Conservation (phyloP, 2,329 filamentous ascomycete genomes). For the Verticillium isaacii region DNA sequence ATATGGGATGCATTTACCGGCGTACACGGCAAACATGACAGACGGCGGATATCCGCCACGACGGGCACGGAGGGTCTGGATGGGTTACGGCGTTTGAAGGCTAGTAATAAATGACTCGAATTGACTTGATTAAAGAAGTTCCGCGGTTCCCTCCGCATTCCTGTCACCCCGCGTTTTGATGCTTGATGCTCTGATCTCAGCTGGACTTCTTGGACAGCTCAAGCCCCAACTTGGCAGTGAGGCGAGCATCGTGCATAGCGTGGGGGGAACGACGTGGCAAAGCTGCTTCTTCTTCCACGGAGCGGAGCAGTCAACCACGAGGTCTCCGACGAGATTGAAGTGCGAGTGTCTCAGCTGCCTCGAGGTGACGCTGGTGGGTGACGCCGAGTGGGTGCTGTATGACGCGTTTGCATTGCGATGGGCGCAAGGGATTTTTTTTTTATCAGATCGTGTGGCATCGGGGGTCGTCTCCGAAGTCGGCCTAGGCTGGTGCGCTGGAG, state of each 20-base stretch:
- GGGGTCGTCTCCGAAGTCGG: not conserved
- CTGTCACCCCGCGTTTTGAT: no score
- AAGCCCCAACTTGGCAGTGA: not conserved
- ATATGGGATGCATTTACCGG: not conserved
- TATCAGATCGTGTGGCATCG: not conserved
- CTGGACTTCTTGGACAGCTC: not conserved
- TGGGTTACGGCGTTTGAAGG: not conserved
- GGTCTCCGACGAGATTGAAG: not conserved
- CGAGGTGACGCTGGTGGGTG: not conserved
- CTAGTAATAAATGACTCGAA: not conserved
- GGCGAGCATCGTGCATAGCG: not conserved
- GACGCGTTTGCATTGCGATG: not conserved
- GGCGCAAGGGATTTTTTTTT: not conserved
- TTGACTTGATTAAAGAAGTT: not conserved
- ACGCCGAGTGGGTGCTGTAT: not conserved
- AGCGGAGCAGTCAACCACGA: not conserved
- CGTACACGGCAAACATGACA: not conserved
- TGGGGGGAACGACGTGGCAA: not conserved
- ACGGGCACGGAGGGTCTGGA: not conserved
- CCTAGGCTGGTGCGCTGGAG: not conserved
- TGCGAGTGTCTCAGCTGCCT: not conserved
- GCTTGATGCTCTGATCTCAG: not conserved
- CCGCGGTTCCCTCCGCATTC: not conserved
- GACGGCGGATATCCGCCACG: not conserved
- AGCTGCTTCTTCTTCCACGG: not conserved